Evolutionary conservation across 148 eudicot genomes (phyloP).

Genomic region (Pouteria glomerata): DNA sequence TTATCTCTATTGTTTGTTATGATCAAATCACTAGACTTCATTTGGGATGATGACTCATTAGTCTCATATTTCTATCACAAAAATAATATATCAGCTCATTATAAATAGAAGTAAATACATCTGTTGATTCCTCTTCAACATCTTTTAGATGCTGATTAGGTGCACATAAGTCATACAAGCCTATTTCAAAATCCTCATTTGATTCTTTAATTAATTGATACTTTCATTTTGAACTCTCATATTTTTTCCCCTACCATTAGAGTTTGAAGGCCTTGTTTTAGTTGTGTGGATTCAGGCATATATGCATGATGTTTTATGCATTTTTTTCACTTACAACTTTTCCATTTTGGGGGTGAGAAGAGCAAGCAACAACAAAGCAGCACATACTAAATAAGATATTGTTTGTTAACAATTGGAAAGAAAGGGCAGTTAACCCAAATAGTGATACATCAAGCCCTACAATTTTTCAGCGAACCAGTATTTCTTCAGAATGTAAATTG

Average conservation of each 20-base stretch:
- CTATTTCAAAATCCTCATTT: neutral
- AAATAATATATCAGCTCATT: neutral
- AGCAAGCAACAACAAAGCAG: neutral
- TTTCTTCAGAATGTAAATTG: neutral
- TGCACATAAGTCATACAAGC: neutral
- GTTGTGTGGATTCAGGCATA: neutral
- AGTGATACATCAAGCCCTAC: neutral
- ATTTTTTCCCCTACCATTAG: neutral
- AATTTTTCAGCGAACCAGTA: neutral
- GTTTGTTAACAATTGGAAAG: neutral
- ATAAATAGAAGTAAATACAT: neutral
- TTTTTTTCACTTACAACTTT: neutral
- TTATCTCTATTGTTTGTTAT: neutral
- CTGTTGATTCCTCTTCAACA: neutral
- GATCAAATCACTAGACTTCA: neutral
- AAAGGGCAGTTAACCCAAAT: neutral
- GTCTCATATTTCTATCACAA: neutral
- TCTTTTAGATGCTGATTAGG: neutral
- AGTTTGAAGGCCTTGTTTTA: neutral
- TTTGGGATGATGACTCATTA: neutral
- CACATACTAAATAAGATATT: neutral
- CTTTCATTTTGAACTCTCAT: neutral
- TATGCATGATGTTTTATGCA: neutral
- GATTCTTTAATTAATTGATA: neutral
- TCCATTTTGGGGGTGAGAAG: neutral